Evolutionary conservation across 2,329 filamentous ascomycete genomes (phyloP).

Genomic region (Fulvia fulva): DNA sequence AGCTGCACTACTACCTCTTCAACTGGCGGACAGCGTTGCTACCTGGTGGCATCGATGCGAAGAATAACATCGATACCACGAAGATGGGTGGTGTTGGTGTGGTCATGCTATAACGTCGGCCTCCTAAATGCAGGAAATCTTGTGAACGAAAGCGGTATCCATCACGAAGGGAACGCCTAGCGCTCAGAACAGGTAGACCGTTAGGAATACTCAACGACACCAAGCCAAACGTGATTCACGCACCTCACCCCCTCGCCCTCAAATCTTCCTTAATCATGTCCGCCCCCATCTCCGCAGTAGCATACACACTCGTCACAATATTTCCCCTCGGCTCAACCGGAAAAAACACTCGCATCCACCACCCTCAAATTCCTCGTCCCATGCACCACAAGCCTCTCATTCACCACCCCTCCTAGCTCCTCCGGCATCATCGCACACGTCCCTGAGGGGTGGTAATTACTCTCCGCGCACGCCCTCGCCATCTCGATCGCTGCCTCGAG

Average conservation of each 20-base stretch:
- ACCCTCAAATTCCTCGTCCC: conserved; percentile 7
- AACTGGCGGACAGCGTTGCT: conserved; percentile 92
- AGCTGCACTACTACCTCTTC: conserved; percentile 95
- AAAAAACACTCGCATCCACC: conserved; percentile 37
- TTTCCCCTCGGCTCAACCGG: conserved; percentile 45
- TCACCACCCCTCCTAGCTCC: conserved; percentile 12
- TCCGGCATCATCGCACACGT: conserved; percentile 34
- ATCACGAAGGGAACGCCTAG: too few species aligned
- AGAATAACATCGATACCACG: conserved; percentile 72
- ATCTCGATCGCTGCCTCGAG: conserved; percentile 24
- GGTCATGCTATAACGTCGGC: conserved; percentile 64
- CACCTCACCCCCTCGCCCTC: not conserved
- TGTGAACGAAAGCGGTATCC: not conserved
- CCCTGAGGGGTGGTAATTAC: conserved; percentile 40
- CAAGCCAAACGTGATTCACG: not conserved
- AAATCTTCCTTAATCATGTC: conserved; percentile 13
- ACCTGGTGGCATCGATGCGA: conserved; percentile 74
- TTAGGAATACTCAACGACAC: not conserved
- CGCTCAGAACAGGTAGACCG: too few species aligned
- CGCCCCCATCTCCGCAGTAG: conserved; percentile 10
- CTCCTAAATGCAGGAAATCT: not conserved
- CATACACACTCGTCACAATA: conserved; percentile 21
- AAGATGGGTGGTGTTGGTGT: conserved; percentile 83
- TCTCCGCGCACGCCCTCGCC: conserved; percentile 9
- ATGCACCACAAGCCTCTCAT: conserved; percentile 2